These are phyloP conservation scores for Podospora comata DNA, from an alignment of 495 filamentous ascomycete species.

Conservation along the genomic window DNA sequence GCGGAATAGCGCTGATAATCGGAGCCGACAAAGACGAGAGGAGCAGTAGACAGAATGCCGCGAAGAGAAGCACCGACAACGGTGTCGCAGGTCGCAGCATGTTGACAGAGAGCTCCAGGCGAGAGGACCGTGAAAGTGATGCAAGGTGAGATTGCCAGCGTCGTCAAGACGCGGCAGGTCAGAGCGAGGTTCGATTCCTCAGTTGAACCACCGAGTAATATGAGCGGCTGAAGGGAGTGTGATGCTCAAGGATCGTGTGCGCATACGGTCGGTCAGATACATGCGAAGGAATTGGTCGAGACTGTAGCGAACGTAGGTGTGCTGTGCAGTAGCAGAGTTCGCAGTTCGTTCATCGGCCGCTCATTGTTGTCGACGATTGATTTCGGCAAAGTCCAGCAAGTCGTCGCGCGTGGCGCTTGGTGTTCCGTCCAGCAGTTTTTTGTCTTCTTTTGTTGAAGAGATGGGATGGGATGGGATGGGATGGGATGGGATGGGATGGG, in stretches of 20 bases:
- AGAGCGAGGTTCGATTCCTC: slow-evolving; percentile 17
- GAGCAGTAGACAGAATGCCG: slow-evolving; percentile 80
- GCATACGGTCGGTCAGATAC: slow-evolving; percentile 9
- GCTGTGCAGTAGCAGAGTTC: neutral
- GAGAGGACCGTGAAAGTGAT: slow-evolving; percentile 4
- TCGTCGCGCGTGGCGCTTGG: neutral
- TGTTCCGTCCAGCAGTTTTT: slow-evolving; percentile 1
- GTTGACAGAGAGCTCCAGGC: slow-evolving; percentile 21
- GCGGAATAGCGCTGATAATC: slow-evolving; percentile 78
- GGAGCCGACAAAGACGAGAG: slow-evolving; percentile 91
- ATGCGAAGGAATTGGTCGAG: slow-evolving; percentile 18
- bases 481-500: neutral
- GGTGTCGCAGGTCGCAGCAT: slow-evolving; percentile 91
- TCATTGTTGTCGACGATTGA: slow-evolving; percentile 3
- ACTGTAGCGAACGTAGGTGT: slow-evolving; percentile 20
- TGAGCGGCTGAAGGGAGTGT: slow-evolving; percentile 1
- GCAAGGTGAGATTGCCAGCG: slow-evolving; percentile 26
- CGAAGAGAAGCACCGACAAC: slow-evolving; percentile 77
- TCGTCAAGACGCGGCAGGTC: slow-evolving; percentile 33
- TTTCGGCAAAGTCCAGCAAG: neutral
- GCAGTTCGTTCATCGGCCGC: neutral
- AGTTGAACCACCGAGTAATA: slow-evolving; percentile 1
- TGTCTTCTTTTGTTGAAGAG: neutral
- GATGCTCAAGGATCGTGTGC: neutral
- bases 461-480: neutral